phyloP scores from a whole-genome alignment of 1,284 basidiomycete genomes.

The Cutaneotrichosporon daszewskae region DNA sequence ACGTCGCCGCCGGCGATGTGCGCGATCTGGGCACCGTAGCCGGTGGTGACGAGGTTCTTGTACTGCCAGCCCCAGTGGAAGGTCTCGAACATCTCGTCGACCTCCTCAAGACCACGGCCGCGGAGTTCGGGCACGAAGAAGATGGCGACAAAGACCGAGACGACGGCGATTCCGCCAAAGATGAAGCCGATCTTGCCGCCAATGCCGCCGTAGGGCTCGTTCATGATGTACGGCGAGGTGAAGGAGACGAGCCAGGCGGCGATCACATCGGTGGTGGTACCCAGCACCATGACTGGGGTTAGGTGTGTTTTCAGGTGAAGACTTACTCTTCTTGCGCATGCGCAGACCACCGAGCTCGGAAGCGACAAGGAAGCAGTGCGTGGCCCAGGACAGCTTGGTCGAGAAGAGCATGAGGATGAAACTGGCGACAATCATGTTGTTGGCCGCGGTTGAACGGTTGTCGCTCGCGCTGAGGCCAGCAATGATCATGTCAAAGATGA shows the following conservation, averaged over 20 bases:
- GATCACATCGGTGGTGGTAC: conserved; percentile 13
- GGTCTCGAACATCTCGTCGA: conserved; percentile 24
- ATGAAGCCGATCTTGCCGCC: conserved; percentile 18
- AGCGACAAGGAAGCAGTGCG: conserved; percentile 13
- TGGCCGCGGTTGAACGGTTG: conserved; percentile 3
- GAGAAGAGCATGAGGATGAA: conserved; percentile 18
- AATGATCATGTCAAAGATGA: conserved; percentile 17
- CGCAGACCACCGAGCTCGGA: conserved; percentile 18
- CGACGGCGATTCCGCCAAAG: conserved; percentile 10
- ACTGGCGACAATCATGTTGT: conserved; percentile 18
- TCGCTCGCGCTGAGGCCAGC: conserved; percentile 14
- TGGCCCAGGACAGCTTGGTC: conserved; percentile 17
- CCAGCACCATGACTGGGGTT: conserved; percentile 15
- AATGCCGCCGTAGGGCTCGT: conserved; percentile 6
- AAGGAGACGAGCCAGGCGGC: conserved; percentile 11
- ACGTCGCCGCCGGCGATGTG: conserved; percentile 7
- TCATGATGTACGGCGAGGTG: conserved; percentile 17
- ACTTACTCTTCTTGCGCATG: conserved; percentile 23
- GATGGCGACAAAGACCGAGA: conserved; percentile 18
- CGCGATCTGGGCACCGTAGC: conserved; percentile 16
- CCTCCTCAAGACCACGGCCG: conserved; percentile 17
- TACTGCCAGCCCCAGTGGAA: conserved; percentile 20
- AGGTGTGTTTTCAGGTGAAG: no score
- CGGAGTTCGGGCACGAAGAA: conserved; percentile 24
- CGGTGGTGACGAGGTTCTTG: conserved; percentile 10